Percentiles rank a stretch among this genome's conserved stretches.
phyloP scores from a whole-genome alignment of 345 rosid genomes.

The Moringa oleifera region DNA sequence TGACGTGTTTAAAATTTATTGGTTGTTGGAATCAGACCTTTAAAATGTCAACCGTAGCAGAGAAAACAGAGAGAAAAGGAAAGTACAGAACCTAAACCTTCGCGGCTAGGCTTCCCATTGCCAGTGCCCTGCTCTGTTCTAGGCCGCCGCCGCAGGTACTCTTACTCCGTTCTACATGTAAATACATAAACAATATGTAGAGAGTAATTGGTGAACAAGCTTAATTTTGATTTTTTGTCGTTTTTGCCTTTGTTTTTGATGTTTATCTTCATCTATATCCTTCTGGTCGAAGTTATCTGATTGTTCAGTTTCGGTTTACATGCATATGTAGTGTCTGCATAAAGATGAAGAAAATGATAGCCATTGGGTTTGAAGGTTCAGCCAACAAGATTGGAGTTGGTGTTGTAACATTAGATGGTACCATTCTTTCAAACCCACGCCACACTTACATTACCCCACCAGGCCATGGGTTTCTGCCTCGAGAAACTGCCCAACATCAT shows the following conservation, averaged over 20 bases:
- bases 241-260: too few relatives aligned
- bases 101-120: background rate
- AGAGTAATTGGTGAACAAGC: too few relatives aligned
- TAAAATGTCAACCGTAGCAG: too few relatives aligned
- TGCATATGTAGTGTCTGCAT: background rate
- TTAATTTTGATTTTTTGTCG: too few relatives aligned
- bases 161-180: background rate
- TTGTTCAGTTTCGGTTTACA: too few relatives aligned
- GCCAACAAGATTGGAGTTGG: constrained; percentile 95
- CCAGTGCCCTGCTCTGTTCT: background rate
- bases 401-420: constrained; percentile 73
- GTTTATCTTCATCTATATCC: too few relatives aligned
- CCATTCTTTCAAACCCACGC: constrained; percentile 85
- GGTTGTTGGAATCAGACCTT: too few relatives aligned
- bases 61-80: background rate
- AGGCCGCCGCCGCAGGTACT: background rate
- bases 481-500: constrained; percentile 93
- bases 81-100: too few relatives aligned
- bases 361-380: constrained; percentile 90
- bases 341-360: constrained; percentile 66
- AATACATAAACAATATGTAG: too few relatives aligned
- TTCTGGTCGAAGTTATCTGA: too few relatives aligned
- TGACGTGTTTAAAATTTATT: too few relatives aligned
- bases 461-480: constrained; percentile 95
- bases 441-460: constrained; percentile 96